Percentiles rank a stretch among this genome's conserved stretches.
These are phyloP conservation scores for Pueraria montana DNA, from an alignment of 306 rosid species.

Conservation along the genomic window DNA sequence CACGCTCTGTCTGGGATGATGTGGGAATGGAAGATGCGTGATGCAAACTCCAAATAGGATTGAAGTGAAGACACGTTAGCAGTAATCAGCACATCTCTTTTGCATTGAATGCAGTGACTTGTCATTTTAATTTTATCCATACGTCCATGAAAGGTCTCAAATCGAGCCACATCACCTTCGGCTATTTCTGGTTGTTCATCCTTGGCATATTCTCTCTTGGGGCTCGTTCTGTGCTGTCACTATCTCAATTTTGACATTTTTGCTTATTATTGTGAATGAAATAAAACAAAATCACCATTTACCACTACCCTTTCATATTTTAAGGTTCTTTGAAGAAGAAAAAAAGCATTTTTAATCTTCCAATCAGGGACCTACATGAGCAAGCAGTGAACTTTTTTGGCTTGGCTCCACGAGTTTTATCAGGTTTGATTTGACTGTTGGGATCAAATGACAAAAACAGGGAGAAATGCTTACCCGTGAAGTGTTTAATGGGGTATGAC, in stretches of 20 bases:
- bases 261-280: not conserved
- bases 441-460: not conserved
- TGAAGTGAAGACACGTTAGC: conserved; percentile 1
- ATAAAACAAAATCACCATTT: not conserved
- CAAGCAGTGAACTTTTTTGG: conserved; percentile 1
- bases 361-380: not conserved
- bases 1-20: conserved; percentile 4
- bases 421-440: not conserved
- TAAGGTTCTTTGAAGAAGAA: not conserved
- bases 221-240: not conserved
- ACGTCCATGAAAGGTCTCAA: not conserved
- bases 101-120: not conserved
- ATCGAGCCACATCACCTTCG: conserved; percentile 30
- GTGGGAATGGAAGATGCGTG: conserved; percentile 40
- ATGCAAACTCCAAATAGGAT: conserved; percentile 4
- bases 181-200: not conserved
- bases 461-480: not conserved
- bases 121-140: not conserved
- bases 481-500: not conserved
- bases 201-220: not conserved
- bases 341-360: not conserved
- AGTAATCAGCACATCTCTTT: not conserved
- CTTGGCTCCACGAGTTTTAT: conserved; percentile 7
- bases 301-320: not conserved
- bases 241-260: not conserved